Conservation (phyloP, 139 green algal genomes). For the Volvox reticuliferus region DNA sequence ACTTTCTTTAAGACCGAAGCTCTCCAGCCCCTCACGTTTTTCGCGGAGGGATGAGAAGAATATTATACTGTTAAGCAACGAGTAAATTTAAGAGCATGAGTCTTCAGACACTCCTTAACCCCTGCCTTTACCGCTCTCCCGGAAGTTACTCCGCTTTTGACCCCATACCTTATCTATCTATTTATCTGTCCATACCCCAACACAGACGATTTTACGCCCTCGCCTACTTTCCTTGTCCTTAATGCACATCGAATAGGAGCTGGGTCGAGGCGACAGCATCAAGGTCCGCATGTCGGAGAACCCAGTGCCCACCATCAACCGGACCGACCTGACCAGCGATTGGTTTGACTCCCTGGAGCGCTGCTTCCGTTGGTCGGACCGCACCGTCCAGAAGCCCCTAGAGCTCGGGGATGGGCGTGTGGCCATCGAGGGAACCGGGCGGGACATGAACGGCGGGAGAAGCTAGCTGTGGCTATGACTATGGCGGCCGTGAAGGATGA, state of each 20-base stretch:
- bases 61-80: no score
- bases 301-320: conserved; percentile 96
- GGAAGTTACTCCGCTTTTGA: no score
- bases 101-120: no score
- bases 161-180: no score
- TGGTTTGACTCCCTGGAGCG: conserved; percentile 95
- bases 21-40: no score
- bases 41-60: no score
- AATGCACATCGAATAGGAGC: conserved; percentile 64
- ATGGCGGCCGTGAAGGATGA: no score
- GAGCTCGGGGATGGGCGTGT: not conserved
- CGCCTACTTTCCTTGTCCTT: not conserved
- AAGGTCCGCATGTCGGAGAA: conserved; percentile 91
- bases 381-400: conserved; percentile 84
- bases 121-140: no score
- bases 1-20: no score
- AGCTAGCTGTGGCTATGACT: no score
- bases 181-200: no score
- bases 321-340: conserved; percentile 91
- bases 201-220: not conserved
- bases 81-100: no score
- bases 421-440: not conserved
- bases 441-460: not conserved
- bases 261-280: conserved; percentile 87
- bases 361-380: conserved; percentile 92